These are phyloP conservation scores for Conoideocrella luteorostrata DNA, from an alignment of 2,329 filamentous ascomycete genomes.

Conservation along the genomic window DNA sequence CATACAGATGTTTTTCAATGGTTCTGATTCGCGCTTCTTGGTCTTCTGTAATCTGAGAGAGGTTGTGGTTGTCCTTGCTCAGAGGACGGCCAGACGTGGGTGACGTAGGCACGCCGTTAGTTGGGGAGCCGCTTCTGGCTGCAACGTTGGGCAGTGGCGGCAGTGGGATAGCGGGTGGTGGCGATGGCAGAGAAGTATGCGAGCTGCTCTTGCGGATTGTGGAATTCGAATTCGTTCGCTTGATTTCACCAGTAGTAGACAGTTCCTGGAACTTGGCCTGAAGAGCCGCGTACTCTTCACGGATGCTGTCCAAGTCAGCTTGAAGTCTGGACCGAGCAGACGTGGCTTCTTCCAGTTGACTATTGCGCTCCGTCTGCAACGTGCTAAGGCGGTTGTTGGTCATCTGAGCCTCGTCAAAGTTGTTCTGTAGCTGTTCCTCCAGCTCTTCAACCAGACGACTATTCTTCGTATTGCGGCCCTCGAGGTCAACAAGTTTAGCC, in stretches of 20 bases:
- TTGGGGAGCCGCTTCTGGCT: slow-evolving; percentile 38
- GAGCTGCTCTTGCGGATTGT: slow-evolving; percentile 81
- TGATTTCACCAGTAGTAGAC: slow-evolving; percentile 35
- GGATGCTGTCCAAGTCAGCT: slow-evolving; percentile 59
- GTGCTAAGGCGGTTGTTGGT: slow-evolving; percentile 81
- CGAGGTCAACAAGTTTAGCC: slow-evolving; percentile 57
- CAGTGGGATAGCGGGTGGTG: slow-evolving; percentile 91
- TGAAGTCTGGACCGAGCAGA: slow-evolving; percentile 56
- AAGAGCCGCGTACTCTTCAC: slow-evolving; percentile 65
- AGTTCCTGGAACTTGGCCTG: slow-evolving; percentile 62
- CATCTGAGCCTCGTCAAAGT: slow-evolving; percentile 87
- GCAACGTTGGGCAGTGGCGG: slow-evolving; percentile 71
- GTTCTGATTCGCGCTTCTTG: slow-evolving; percentile 91
- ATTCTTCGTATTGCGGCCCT: slow-evolving; percentile 78
- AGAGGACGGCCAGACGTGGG: slow-evolving; percentile 60
- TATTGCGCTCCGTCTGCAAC: slow-evolving; percentile 66
- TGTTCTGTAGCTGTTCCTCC: slow-evolving; percentile 90
- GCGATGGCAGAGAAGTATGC: slow-evolving; percentile 79
- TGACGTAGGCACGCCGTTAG: slow-evolving; percentile 37
- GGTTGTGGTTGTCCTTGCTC: slow-evolving; percentile 66
- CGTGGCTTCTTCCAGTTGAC: slow-evolving; percentile 73
- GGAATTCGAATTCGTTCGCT: slow-evolving; percentile 57
- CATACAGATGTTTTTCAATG: slow-evolving; percentile 93
- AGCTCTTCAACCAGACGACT: slow-evolving; percentile 88
- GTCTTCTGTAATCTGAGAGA: slow-evolving; percentile 81